Evolutionary conservation across 805 yeast genomes (phyloP), one percentile per base, ranked within the genome.

Genomic region (Sugiyamaella valdiviana): DNA sequence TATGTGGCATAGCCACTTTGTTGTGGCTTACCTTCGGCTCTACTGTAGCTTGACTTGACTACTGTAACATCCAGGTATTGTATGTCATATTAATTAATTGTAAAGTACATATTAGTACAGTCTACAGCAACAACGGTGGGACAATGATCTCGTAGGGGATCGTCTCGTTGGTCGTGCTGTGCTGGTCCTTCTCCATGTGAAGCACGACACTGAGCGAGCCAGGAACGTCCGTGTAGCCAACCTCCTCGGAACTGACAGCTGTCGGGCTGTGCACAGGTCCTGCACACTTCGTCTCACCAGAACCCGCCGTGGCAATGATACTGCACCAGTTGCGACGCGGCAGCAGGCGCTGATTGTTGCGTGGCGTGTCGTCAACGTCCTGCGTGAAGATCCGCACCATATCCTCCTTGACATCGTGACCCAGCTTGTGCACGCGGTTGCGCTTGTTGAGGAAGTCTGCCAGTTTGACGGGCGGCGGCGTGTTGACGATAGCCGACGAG

Each of bases 401-500:
- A 58, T 88, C 93, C 63, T 91, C 97, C 55, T 80, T 85, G 3
- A 90, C 81, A 36, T 72, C 63, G 37, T 59, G 64, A 59, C 77
- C 84, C 56, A 82, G 83, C 52, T 76, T 81, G 65, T 90, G 97
- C 19, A 78, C 69, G 46, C 74, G 75, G 12, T 85, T 74, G 57
- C 96, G 72, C 57, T 74, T 79, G 64, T 84, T 75, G 56, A 91
- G 69, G 54, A 91, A 70, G 5, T 70, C 67, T 0, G 95, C 93
- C 84, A 91, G 85, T 5, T 82, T 82, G 61, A 80, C 78, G 1
- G 97, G 96, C 1, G 98, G 98, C 10, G 99, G 96, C 0, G 93
- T 80, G 64, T 91, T 91, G 23, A 84, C 80, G 50, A 91, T 88
- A 2, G 98, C 98, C 15, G 96, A 86, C 6, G 93, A 81, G 40